Evolutionary conservation across 768 basidiomycete species (phyloP).

Genomic region (Pisolithus orientalis): DNA sequence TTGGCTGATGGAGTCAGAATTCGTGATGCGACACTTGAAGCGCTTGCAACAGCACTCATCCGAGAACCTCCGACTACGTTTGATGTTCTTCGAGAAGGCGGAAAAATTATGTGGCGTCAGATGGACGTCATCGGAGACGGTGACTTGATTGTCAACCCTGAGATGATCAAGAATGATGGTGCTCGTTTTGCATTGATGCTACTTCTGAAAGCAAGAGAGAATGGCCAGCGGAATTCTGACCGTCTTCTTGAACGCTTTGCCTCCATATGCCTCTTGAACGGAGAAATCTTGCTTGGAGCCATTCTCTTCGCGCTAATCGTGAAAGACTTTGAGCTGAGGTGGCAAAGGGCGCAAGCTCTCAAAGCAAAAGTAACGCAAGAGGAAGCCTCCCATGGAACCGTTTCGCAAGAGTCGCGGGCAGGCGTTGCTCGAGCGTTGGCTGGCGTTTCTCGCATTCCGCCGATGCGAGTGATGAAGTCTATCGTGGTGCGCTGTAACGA

Average conservation of each 20-base stretch:
- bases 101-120: constrained; percentile 12
- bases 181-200: constrained; percentile 50
- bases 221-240: constrained; percentile 49
- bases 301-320: constrained; percentile 60
- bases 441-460: constrained; percentile 10
- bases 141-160: constrained; percentile 25
- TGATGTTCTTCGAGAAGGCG: constrained; percentile 13
- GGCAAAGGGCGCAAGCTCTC: constrained; percentile 22
- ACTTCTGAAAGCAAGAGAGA: constrained; percentile 45
- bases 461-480: constrained; percentile 26
- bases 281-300: constrained; percentile 73
- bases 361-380: constrained; percentile 15
- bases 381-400: constrained; percentile 6
- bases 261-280: constrained; percentile 62
- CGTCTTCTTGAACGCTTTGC: constrained; percentile 58
- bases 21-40: constrained; percentile 43
- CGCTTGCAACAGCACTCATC: constrained; percentile 22
- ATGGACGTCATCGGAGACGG: constrained; percentile 10
- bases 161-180: constrained; percentile 32
- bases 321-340: constrained; percentile 52
- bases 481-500: constrained; percentile 27
- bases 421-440: constrained; percentile 15
- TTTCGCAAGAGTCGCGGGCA: constrained; percentile 10
- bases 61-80: constrained; percentile 19
- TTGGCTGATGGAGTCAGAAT: constrained; percentile 48